A percentile compares a stretch with the other conserved stretches of the same genome.
phyloP scores from a whole-genome alignment of 345 rosid genomes.

The Corymbia maculata region DNA sequence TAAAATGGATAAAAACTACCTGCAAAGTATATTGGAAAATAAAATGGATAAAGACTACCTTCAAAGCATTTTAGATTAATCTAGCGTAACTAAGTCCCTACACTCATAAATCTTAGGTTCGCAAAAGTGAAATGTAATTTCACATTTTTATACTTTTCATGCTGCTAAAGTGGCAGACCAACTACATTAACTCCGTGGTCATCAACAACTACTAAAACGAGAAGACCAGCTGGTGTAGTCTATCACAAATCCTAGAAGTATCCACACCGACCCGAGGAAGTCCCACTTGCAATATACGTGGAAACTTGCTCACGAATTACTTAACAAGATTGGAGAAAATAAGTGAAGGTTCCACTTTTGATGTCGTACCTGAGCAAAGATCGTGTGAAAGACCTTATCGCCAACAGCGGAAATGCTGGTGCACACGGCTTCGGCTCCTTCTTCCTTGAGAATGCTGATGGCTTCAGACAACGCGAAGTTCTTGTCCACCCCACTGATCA shows the following conservation, averaged over 20 bases:
- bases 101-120: too few relatives aligned
- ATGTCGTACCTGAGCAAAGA: slow-evolving; percentile 2
- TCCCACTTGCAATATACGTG: not conserved
- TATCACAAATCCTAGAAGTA: slow-evolving; percentile 2
- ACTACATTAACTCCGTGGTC: not conserved
- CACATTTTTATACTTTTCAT: not conserved
- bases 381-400: not conserved
- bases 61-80: too few relatives aligned
- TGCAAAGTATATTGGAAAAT: too few relatives aligned
- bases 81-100: too few relatives aligned
- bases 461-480: slow-evolving; percentile 8
- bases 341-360: not conserved
- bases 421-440: slow-evolving; percentile 11
- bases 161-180: not conserved
- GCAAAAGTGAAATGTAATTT: too few relatives aligned
- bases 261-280: slow-evolving; percentile 7
- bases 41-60: too few relatives aligned
- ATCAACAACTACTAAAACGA: not conserved
- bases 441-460: slow-evolving; percentile 11
- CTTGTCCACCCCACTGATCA: slow-evolving; percentile 4
- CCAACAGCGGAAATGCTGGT: not conserved
- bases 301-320: not conserved
- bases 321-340: not conserved
- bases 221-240: slow-evolving; percentile 2
- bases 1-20: too few relatives aligned